phyloP scores from a whole-genome alignment of 148 eudicot genomes.

The Camellia sinensis region DNA sequence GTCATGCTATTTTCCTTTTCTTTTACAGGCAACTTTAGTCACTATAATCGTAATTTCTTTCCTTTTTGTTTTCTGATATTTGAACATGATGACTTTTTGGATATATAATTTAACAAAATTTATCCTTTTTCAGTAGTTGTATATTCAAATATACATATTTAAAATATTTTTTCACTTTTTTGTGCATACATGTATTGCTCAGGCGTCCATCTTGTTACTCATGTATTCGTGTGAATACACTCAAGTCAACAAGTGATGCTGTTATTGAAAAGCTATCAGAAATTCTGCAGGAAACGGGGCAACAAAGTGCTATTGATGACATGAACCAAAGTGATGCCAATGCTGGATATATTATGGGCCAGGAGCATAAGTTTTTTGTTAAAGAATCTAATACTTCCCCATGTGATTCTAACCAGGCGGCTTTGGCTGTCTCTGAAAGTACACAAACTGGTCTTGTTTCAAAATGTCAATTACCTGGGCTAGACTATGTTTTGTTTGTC shows the following conservation, averaged over 20 bases:
- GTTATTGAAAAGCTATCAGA: conserved; percentile 52
- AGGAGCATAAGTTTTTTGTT: neutral
- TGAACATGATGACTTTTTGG: neutral
- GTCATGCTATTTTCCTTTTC: too few species aligned
- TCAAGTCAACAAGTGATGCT: conserved; percentile 67
- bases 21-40: too few species aligned
- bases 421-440: neutral
- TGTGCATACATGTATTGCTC: neutral
- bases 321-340: neutral
- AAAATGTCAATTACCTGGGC: conserved; percentile 77
- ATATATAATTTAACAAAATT: neutral
- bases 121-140: neutral
- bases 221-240: conserved; percentile 69
- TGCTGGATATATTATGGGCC: conserved; percentile 6
- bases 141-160: neutral
- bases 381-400: neutral
- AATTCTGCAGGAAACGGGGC: conserved; percentile 32
- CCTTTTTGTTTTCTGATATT: too few species aligned
- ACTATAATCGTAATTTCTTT: too few species aligned
- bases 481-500: conserved; percentile 81
- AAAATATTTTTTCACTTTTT: neutral
- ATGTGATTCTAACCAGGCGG: neutral
- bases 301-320: conserved; percentile 14
- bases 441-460: conserved; percentile 30
- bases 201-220: too few species aligned